A percentile compares a stretch with the other conserved stretches of the same genome.
phyloP scores from a whole-genome alignment of 208 protist genomes.

The Trypanosoma melophagium region DNA sequence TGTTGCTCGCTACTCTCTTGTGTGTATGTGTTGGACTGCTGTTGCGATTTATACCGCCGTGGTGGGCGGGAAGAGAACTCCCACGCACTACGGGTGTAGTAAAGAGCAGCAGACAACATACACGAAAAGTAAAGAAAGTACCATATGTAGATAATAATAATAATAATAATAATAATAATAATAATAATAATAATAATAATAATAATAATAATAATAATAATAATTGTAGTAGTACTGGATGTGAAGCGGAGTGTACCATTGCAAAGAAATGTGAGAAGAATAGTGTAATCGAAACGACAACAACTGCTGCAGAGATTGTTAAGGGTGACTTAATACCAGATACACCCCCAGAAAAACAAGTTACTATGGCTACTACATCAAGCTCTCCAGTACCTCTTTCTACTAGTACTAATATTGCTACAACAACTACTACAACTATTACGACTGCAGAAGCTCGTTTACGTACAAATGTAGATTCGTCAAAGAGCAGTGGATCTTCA shows the following conservation, averaged over 20 bases:
- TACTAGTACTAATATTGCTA: too few species aligned
- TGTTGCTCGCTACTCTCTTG: constrained; percentile 9
- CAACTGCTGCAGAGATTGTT: too few species aligned
- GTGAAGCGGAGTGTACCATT: not conserved
- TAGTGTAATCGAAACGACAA: too few species aligned
- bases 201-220: not conserved
- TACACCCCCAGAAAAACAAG: too few species aligned
- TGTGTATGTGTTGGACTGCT: constrained; percentile 13
- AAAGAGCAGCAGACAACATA: not conserved
- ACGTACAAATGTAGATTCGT: too few species aligned
- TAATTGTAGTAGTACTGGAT: not conserved
- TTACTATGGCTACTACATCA: too few species aligned
- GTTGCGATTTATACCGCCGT: constrained; percentile 5
- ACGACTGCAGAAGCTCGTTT: too few species aligned
- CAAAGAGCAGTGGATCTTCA: not conserved
- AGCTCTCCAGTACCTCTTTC: too few species aligned
- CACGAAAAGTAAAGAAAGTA: not conserved
- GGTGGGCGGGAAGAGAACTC: constrained; percentile 1
- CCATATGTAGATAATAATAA: constrained; percentile 6
- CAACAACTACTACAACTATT: too few species aligned
- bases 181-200: not conserved
- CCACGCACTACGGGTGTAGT: not conserved
- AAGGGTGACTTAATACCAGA: too few species aligned
- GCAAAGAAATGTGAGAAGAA: not conserved
- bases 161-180: constrained; percentile 10